phyloP scores from a whole-genome alignment of 805 yeast genomes.

The Saturnispora ahearnii region DNA sequence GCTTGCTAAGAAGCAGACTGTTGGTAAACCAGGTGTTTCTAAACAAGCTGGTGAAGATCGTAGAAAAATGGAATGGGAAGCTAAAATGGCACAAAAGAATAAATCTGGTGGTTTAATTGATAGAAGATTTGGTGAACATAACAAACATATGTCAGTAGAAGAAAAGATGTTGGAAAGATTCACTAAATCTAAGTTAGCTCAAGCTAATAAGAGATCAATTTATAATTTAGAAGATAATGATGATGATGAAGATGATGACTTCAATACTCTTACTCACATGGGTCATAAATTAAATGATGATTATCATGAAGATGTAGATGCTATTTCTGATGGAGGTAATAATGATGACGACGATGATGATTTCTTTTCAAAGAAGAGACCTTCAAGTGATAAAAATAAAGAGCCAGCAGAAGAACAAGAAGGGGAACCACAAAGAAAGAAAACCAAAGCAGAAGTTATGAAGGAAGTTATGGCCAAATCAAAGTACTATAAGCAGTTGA shows the following conservation, averaged over 20 bases:
- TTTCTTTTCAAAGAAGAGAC: constrained; percentile 29
- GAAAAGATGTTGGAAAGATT: constrained; percentile 94
- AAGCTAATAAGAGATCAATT: constrained; percentile 46
- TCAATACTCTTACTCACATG: constrained; percentile 58
- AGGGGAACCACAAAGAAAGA: constrained; percentile 45
- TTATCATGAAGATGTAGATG: constrained; percentile 39
- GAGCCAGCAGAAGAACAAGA: constrained; percentile 29
- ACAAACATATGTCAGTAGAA: constrained; percentile 63
- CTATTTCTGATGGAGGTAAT: constrained; percentile 13
- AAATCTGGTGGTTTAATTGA: constrained; percentile 75
- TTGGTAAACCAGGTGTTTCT: constrained; percentile 60
- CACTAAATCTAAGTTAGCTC: constrained; percentile 73
- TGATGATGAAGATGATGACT: constrained; percentile 47
- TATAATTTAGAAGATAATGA: constrained; percentile 64
- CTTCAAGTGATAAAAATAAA: constrained; percentile 10
- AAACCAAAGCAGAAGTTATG: constrained; percentile 80
- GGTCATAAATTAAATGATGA: constrained; percentile 40
- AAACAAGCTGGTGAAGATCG: constrained; percentile 62
- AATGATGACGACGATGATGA: constrained; percentile 29
- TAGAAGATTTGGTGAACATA: constrained; percentile 86
- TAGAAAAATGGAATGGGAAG: constrained; percentile 54
- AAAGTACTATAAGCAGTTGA: constrained; percentile 64
- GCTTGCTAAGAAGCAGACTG: constrained; percentile 38
- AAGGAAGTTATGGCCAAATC: constrained; percentile 78
- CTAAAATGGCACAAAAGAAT: constrained; percentile 52